Base-by-base conservation (phyloP, 495 filamentous ascomycete genomes). In the Aspergillus leporis region DNA sequence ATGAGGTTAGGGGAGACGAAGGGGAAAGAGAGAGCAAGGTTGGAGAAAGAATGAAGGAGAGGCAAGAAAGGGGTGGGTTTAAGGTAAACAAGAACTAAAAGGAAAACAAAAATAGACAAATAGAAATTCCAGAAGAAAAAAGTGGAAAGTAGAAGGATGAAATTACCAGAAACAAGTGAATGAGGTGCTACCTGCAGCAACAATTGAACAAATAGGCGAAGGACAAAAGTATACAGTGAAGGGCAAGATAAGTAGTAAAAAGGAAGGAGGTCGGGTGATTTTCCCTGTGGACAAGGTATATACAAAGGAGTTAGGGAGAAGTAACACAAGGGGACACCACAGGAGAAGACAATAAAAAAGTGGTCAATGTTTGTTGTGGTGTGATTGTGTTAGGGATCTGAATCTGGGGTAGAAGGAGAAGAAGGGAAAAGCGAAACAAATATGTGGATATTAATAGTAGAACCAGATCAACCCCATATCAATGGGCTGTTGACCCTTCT, bases 191-290 rank as follows among this genome's bases (percentile, higher is more conserved):
- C n/a, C n/a, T n/a, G 28, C 23, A 46, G 45, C 18, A 51, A 52
- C 51, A 59, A n/a, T n/a, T n/a, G n/a, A n/a, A 41, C 40, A 58
- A 61, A 43, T 56, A 61, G 28, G 30, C 18, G 41, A 23, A 23
- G 23, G 36, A 47, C 23, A n/a, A 18, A 56, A 2, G 41, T 28
- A 48, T 55, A 55, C 47, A 49, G 51, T 48, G 54, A 54, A 31
- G 19, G 25, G 38, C n/a, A 31, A 45, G 36, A 36, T 52, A 25
- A 47, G 14, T 51, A 45, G 40, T 38, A 32, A 51, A 53, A 36
- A 57, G 30, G 41, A 22, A 14, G 18, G 18, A 22, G 18, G 43
- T 47, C 43, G 19, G 43, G 19, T 47, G 7, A n/a, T 23, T 47
- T 23, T 22, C 43, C 21, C 5, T 3, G n/a, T 18, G 12, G 38